Conservation (phyloP, 805 yeast genomes). For the Spathaspora sp. region DNA sequence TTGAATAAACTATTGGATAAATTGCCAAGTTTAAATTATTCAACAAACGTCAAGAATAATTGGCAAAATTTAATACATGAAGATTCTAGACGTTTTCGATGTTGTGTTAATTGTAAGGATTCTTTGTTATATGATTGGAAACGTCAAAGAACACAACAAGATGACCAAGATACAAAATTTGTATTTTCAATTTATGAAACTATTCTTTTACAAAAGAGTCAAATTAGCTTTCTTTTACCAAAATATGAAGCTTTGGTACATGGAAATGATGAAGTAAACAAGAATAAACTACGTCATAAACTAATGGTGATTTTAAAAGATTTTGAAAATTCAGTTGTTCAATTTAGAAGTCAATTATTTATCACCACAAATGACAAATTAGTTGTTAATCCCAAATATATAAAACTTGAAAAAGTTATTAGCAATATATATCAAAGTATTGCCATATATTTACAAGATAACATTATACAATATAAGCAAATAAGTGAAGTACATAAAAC, state of each 20-base stretch:
- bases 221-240: slow-evolving; percentile 17
- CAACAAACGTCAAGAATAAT: slow-evolving; percentile 18
- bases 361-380: slow-evolving; percentile 5
- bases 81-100: slow-evolving; percentile 38
- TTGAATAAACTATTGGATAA: slow-evolving; percentile 37
- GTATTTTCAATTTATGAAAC: slow-evolving; percentile 19
- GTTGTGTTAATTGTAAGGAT: slow-evolving; percentile 70
- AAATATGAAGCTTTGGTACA: slow-evolving; percentile 16
- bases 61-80: slow-evolving; percentile 10
- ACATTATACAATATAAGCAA: slow-evolving; percentile 60
- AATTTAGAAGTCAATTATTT: slow-evolving; percentile 21
- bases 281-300: slow-evolving; percentile 17
- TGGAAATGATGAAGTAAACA: slow-evolving; percentile 10
- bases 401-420: slow-evolving; percentile 29
- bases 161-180: background rate
- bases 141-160: slow-evolving; percentile 1
- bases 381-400: slow-evolving; percentile 11
- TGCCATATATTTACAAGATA: slow-evolving; percentile 60
- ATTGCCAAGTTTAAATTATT: slow-evolving; percentile 33
- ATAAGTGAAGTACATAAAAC: slow-evolving; percentile 46
- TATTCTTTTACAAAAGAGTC: slow-evolving; percentile 18
- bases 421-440: slow-evolving; percentile 56
- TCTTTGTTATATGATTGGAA: slow-evolving; percentile 53
- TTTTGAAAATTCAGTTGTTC: slow-evolving; percentile 21
- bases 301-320: slow-evolving; percentile 26